These are phyloP conservation scores for Striga hermonthica DNA, from an alignment of 305 asterid genomes.

Conservation along the genomic window DNA sequence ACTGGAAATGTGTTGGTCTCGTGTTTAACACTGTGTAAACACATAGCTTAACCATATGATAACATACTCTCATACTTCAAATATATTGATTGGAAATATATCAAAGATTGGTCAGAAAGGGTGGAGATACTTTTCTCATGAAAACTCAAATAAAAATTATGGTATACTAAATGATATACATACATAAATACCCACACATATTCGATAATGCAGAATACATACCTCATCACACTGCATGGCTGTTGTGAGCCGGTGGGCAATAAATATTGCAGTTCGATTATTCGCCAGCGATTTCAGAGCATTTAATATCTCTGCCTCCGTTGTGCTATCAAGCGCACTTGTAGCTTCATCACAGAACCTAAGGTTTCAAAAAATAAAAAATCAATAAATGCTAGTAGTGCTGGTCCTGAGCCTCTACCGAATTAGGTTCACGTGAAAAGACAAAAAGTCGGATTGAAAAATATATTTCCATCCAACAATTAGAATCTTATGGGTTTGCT, in stretches of 20 bases:
- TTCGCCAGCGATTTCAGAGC: constrained; percentile 76
- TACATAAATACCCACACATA: neutral
- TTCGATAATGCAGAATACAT: constrained; percentile 18
- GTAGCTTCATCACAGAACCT: constrained; percentile 99
- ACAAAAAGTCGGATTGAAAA: no score
- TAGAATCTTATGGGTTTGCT: no score
- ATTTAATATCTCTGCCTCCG: constrained; percentile 84
- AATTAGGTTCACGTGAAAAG: constrained; percentile 5
- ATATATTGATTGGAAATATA: neutral
- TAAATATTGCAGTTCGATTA: constrained; percentile 80
- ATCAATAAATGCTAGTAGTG: constrained; percentile 7
- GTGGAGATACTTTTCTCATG: no score
- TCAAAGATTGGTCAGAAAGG: neutral
- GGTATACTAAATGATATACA: no score
- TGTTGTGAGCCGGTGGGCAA: constrained; percentile 94
- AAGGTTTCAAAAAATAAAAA: constrained; percentile 21
- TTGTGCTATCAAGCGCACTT: constrained; percentile 97
- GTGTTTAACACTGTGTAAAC: neutral
- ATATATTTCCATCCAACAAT: no score
- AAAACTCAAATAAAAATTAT: no score
- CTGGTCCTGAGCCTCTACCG: constrained; percentile 1
- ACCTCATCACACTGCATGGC: constrained; percentile 99
- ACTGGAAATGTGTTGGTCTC: neutral
- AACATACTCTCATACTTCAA: neutral
- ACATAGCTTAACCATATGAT: neutral